Conservation (phyloP, 768 basidiomycete species). For the Dendrothele bispora region DNA sequence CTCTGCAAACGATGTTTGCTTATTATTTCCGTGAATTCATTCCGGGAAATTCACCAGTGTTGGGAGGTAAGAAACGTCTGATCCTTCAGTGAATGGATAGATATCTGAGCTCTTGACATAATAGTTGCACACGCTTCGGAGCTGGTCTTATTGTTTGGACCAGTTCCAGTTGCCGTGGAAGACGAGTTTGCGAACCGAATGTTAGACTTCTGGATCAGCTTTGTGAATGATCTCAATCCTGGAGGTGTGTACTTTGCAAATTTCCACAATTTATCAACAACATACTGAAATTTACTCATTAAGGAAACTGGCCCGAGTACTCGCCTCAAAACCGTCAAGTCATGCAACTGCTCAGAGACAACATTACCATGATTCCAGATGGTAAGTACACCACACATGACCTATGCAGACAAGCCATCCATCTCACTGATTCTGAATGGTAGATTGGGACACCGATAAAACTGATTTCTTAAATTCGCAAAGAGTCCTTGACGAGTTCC, state of each 20-base stretch:
- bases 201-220: slow-evolving; percentile 56
- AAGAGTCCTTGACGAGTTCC: slow-evolving; percentile 42
- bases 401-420: not conserved
- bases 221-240: slow-evolving; percentile 55
- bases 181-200: slow-evolving; percentile 45
- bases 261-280: too few species aligned
- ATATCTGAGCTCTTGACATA: not conserved
- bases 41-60: slow-evolving; percentile 45
- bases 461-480: slow-evolving; percentile 42
- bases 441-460: slow-evolving; percentile 44
- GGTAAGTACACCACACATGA: slow-evolving; percentile 30
- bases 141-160: slow-evolving; percentile 47
- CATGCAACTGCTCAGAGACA: slow-evolving; percentile 50
- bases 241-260: slow-evolving; percentile 45
- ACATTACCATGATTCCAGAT: slow-evolving; percentile 54
- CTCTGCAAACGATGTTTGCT: slow-evolving; percentile 47
- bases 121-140: slow-evolving; percentile 53
- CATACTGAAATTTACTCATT: too few species aligned
- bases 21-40: slow-evolving; percentile 61
- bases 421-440: not conserved
- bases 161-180: slow-evolving; percentile 42
- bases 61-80: slow-evolving; percentile 51
- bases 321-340: slow-evolving; percentile 32
- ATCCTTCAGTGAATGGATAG: too few species aligned
- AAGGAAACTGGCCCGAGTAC: slow-evolving; percentile 52